phyloP scores from a whole-genome alignment of 2,329 filamentous ascomycete genomes.

The Helminthosporium solani region DNA sequence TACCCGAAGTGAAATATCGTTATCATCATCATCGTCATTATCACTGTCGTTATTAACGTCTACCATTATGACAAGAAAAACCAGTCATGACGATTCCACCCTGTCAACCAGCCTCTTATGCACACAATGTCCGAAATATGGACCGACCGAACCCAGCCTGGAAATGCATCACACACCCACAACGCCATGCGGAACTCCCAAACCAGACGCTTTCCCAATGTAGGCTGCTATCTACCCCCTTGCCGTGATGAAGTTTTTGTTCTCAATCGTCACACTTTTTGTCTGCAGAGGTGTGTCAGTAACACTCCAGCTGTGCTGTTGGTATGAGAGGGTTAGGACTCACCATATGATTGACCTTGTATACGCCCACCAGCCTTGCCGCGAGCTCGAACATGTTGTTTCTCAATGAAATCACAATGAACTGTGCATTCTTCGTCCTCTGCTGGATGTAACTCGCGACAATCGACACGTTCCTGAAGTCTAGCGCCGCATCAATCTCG shows the following conservation, averaged over 20 bases:
- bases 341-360: slow-evolving; percentile 98
- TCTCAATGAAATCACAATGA: slow-evolving; percentile 94
- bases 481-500: slow-evolving; percentile 95
- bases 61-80: too few species aligned
- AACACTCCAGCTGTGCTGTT: too few species aligned
- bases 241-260: slow-evolving; percentile 47
- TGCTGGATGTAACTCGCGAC: slow-evolving; percentile 99
- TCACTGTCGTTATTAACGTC: too few species aligned
- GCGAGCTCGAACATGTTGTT: slow-evolving; percentile 99
- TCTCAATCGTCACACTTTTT: slow-evolving; percentile 56
- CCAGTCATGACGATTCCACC: too few species aligned
- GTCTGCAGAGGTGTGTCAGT: too few species aligned
- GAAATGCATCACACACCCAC: not conserved
- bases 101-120: not conserved
- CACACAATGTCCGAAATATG: not conserved
- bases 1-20: not conserved
- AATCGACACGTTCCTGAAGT: slow-evolving; percentile 98
- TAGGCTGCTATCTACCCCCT: slow-evolving; percentile 12
- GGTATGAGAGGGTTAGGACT: too few species aligned
- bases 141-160: not conserved
- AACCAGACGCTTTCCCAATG: not conserved
- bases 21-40: not conserved
- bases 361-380: slow-evolving; percentile 91
- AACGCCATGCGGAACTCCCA: not conserved
- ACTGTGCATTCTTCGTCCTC: slow-evolving; percentile 97